Percentiles rank a stretch among this genome's conserved stretches.
Conservation (phyloP, 495 filamentous ascomycete genomes). For the Neurospora sp. region DNA sequence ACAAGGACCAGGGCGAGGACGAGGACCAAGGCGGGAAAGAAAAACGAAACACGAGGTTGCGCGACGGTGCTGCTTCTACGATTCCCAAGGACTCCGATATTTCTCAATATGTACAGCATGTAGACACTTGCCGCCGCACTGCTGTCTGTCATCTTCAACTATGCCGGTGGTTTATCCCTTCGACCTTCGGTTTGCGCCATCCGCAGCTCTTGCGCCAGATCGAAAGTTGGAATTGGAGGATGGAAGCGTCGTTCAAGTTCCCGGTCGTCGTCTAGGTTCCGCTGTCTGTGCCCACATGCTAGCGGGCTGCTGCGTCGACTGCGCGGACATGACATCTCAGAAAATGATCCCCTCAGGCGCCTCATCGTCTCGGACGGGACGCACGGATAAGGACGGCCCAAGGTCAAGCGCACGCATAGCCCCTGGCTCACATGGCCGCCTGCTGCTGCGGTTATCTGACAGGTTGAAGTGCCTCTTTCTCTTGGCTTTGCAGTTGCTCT, state of each 20-base stretch:
- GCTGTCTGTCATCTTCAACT: constrained; percentile 1
- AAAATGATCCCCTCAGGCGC: background rate
- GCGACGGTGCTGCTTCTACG: background rate
- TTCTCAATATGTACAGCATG: constrained; percentile 13
- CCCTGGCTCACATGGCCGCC: background rate
- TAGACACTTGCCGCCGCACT: background rate
- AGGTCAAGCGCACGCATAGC: background rate
- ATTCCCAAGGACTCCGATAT: background rate
- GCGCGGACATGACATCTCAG: background rate
- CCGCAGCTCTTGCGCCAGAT: background rate
- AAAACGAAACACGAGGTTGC: background rate
- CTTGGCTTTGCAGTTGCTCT: background rate
- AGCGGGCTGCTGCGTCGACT: background rate
- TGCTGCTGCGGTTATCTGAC: background rate
- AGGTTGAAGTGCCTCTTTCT: background rate
- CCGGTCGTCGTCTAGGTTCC: background rate
- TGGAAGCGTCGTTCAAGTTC: background rate
- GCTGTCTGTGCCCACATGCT: background rate
- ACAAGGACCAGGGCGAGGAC: background rate
- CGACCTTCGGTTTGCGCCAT: background rate
- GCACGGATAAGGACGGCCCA: background rate
- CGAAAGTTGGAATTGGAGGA: background rate
- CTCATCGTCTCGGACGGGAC: background rate
- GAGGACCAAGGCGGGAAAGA: background rate
- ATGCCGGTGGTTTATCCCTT: constrained; percentile 7